Evolutionary conservation across 208 protist species (phyloP).

Genomic region (Wallacemonas rigidus): DNA sequence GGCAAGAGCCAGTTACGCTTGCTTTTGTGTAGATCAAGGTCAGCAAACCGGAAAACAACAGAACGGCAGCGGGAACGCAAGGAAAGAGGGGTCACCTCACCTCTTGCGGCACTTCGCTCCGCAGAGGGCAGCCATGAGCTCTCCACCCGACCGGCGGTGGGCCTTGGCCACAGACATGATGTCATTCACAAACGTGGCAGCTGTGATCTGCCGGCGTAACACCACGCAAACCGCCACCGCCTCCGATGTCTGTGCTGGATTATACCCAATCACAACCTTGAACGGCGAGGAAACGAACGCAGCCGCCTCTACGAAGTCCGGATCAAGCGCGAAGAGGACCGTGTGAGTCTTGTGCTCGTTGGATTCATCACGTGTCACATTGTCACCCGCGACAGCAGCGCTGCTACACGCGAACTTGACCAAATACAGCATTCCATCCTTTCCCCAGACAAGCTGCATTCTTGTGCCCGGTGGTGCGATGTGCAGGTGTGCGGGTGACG

Average conservation of each 20-base stretch:
- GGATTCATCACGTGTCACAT: too few relatives aligned
- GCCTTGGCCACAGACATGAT: constrained; percentile 31
- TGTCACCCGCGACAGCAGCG: too few relatives aligned
- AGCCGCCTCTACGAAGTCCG: constrained; percentile 39
- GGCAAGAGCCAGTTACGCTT: too few relatives aligned
- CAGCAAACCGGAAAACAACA: too few relatives aligned
- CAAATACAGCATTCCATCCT: constrained; percentile 30
- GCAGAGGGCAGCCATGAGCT: background rate
- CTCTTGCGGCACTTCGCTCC: background rate
- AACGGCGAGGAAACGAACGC: constrained; percentile 28
- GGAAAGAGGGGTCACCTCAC: background rate
- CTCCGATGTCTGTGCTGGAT: constrained; percentile 17
- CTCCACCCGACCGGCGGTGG: constrained; percentile 21
- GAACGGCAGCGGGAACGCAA: background rate
- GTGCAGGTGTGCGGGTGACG: constrained; percentile 7
- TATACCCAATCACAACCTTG: constrained; percentile 44
- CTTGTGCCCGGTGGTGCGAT: constrained; percentile 36
- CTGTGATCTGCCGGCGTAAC: constrained; percentile 25
- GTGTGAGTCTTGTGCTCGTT: background rate
- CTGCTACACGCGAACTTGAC: background rate
- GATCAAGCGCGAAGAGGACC: constrained; percentile 45
- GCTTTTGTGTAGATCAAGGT: too few relatives aligned
- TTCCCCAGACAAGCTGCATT: constrained; percentile 34
- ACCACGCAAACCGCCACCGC: constrained; percentile 39
- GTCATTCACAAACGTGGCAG: constrained; percentile 24